Conservation (phyloP, 1,284 basidiomycete genomes). For the Apiotrichum gracile region DNA sequence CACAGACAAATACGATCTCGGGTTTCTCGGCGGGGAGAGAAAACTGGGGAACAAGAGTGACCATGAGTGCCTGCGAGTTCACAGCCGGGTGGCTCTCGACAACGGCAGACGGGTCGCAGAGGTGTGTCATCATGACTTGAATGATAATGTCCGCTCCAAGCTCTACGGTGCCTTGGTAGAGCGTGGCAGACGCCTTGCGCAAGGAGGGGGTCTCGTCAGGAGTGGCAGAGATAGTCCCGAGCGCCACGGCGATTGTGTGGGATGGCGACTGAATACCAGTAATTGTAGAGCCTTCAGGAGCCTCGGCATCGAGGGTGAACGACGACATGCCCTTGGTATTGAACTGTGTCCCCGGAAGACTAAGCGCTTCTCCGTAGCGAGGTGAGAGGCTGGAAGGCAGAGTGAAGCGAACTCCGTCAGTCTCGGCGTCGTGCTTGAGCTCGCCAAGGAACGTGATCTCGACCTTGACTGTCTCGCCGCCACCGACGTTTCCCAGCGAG, state of each 20-base stretch:
- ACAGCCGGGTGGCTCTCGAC: slow-evolving; percentile 14
- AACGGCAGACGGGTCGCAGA: slow-evolving; percentile 20
- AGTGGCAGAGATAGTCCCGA: slow-evolving; percentile 11
- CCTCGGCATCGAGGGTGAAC: slow-evolving; percentile 13
- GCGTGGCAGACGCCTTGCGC: slow-evolving; percentile 3
- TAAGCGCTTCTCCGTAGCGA: too few relatives aligned
- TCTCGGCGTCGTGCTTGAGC: slow-evolving; percentile 19
- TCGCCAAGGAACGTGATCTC: slow-evolving; percentile 20
- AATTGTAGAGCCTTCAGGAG: slow-evolving; percentile 10
- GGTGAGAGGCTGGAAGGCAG: slow-evolving; percentile 18
- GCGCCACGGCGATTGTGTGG: slow-evolving; percentile 12
- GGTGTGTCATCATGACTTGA: slow-evolving; percentile 12
- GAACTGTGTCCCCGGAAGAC: neutral
- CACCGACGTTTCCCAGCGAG: slow-evolving; percentile 14
- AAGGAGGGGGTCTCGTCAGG: slow-evolving; percentile 3
- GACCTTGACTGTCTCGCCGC: slow-evolving; percentile 1
- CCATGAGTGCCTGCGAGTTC: slow-evolving; percentile 11
- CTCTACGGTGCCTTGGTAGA: neutral
- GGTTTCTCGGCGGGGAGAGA: slow-evolving; percentile 5
- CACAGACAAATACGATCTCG: slow-evolving; percentile 31
- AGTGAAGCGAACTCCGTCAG: slow-evolving; percentile 19
- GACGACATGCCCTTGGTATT: neutral
- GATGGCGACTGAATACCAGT: slow-evolving; percentile 15
- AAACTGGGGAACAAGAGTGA: slow-evolving; percentile 13
- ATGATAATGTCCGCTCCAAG: slow-evolving; percentile 25